Evolutionary conservation across 805 yeast genomes (phyloP).

Genomic region (Metschnikowia matae): DNA sequence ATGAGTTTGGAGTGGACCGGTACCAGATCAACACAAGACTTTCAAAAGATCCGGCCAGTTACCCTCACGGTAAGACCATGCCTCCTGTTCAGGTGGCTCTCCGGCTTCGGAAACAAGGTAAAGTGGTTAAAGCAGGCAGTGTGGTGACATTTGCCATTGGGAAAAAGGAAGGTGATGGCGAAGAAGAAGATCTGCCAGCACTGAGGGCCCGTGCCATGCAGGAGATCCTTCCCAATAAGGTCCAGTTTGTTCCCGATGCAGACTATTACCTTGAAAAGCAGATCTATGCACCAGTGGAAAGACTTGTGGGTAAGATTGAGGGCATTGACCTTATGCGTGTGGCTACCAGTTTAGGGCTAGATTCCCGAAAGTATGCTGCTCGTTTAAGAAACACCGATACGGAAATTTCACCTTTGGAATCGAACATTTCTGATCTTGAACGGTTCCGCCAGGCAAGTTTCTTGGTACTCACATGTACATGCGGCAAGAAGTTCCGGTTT

Average conservation of each 20-base stretch:
- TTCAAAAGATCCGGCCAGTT: conserved; percentile 82
- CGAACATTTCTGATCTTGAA: conserved; percentile 75
- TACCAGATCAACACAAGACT: conserved; percentile 80
- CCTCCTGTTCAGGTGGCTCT: conserved; percentile 88
- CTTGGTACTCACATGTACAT: conserved; percentile 56
- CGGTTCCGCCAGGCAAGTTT: conserved; percentile 65
- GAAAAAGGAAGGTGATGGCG: conserved; percentile 27
- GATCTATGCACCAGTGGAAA: conserved; percentile 83
- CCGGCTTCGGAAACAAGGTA: conserved; percentile 75
- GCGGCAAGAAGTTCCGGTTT: conserved; percentile 58
- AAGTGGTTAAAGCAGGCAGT: conserved; percentile 80
- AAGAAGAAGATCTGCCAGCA: conserved; percentile 44
- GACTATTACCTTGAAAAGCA: conserved; percentile 82
- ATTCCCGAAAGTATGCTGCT: conserved; percentile 55
- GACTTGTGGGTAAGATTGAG: conserved; percentile 79
- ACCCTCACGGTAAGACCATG: conserved; percentile 75
- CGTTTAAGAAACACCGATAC: conserved; percentile 42
- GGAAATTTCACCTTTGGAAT: conserved; percentile 69
- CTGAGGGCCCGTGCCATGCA: conserved; percentile 81
- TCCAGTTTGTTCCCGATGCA: conserved; percentile 63
- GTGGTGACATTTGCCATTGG: conserved; percentile 86
- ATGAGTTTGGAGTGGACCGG: conserved; percentile 61
- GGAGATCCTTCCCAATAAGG: conserved; percentile 57
- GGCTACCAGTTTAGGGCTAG: conserved; percentile 75
- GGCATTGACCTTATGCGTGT: conserved; percentile 80